phyloP scores from a whole-genome alignment of 73 alveolate species.

The Paramecium pentaurelia region DNA sequence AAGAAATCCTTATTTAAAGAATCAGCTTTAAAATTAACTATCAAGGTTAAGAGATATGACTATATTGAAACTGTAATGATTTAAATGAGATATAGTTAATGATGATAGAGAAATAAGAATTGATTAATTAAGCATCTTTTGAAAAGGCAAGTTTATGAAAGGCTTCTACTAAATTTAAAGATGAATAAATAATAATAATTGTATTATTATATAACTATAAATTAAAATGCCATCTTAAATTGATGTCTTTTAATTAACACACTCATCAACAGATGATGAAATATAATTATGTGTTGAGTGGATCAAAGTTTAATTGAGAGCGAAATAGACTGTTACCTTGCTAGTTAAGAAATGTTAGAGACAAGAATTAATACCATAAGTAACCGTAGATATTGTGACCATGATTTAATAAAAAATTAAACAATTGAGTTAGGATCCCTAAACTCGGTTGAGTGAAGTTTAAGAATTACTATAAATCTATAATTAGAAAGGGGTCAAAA shows the following conservation, averaged over 20 bases:
- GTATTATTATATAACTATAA: neutral
- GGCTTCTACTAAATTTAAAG: neutral
- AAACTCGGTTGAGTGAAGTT: neutral
- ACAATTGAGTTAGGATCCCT: neutral
- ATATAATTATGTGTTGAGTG: conserved; percentile 26
- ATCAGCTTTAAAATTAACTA: too few relatives aligned
- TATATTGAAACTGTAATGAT: too few relatives aligned
- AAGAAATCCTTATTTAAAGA: too few relatives aligned
- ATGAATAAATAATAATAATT: neutral
- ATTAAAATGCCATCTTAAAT: conserved; percentile 27
- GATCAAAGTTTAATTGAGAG: conserved; percentile 32
- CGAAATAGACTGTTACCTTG: neutral
- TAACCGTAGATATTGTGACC: conserved; percentile 30
- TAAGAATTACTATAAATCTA: conserved; percentile 1
- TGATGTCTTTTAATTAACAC: conserved; percentile 30
- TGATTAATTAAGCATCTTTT: too few relatives aligned
- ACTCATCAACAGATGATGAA: neutral
- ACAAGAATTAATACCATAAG: conserved; percentile 25
- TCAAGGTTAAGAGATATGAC: too few relatives aligned
- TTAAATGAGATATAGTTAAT: too few relatives aligned
- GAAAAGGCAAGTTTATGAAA: neutral
- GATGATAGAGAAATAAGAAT: too few relatives aligned
- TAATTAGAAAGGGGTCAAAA: neutral
- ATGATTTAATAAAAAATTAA: conserved; percentile 26
- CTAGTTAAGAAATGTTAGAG: conserved; percentile 17